Base-by-base conservation (phyloP, 768 basidiomycete species). In the Russula compacta region DNA sequence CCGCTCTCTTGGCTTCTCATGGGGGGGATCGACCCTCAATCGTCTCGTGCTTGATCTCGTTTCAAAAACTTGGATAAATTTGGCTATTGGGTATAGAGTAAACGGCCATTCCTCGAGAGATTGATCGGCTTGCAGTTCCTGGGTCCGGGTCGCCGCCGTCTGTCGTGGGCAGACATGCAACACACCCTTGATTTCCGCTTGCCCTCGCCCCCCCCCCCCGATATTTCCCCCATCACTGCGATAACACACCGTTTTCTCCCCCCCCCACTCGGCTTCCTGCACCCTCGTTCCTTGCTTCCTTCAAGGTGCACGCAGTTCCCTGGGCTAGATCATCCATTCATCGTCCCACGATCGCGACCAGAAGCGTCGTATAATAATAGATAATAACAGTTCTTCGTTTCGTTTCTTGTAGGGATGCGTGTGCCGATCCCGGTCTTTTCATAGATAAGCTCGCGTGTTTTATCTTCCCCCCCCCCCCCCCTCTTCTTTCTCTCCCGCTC, bases 171-270 rank as follows among this genome's bases (percentile, higher is more conserved):
- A 35, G 44, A 33, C 55, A 51, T 4, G 35, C 19, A 33, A 17
- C 56, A n/a, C n/a, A 63, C 61, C 61, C 61, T 58, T 24, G 39
- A 63, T 58, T 62, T 58, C 32, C 38, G n/a, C 24, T 32, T 46
- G 21, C 50, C 9, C 24, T 24, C n/a, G 7, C 21, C 40, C 39
- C 29, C 24, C 40, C 55, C 50, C 53, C n/a, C 15, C 17, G 44
- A 46, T 51, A 52, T 57, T 36, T 29, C 50, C 6, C 12, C 49
- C 39, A 48, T 39, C 50, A 53, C 50, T 52, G 56, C 39, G 52
- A 54, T 49, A 43, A 7, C 38, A 15, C 44, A 29, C 33, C 46
- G 9, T 33, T 40, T 38, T 24, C 21, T 53, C 48, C 19, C 43
- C 52, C 48, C 19, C 43, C 52, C 33, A 40, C 11, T 58, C 44